Base-by-base conservation (phyloP, 2,329 filamentous ascomycete genomes). In the Epichloe festucae region DNA sequence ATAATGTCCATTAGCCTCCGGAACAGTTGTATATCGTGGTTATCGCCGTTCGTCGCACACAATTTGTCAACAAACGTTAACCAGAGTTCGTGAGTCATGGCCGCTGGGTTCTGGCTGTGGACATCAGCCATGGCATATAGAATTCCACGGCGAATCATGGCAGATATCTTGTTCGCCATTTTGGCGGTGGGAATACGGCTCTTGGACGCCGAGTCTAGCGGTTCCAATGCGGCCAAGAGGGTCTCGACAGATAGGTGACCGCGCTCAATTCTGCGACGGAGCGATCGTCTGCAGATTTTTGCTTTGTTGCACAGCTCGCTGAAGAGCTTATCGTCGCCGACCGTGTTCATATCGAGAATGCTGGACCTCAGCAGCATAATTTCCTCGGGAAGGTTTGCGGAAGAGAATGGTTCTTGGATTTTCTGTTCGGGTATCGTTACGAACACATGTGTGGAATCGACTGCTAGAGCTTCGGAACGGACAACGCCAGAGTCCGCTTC, bases 91-190 rank as follows among this genome's bases (percentile, higher is more conserved):
- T 48, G 15, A 15, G 54, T n/a, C 14, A 55, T 36, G 3, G 48
- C 50, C 14, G 34, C n/a, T 4, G 51, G 31, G 42, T 46, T 31
- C 34, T 39, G 23, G n/a, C 35, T 47, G 19, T 55, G 52, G 5
- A 44, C 54, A 41, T 54, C 42, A 6, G 23, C 42, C 52, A 61
- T 55, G 39, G 55, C 55, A 8, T 49, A 48, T 12, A 60, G 36
- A 14, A 61, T 40, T 14, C 40, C 54, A 46, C 56, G 55, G 31
- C 58, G 59, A 46, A 61, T 55, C 44, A 53, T 57, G 46, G 56
- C 54, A 31, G 52, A 23, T 3, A 58, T 49, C 21, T 53, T 53
- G 43, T 57, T 45, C 8, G 51, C 58, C 35, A 51, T 54, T 11
- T 48, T 44, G 2, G 46, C 43, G n/a, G 49, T 44, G 14, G 54